Conservation (phyloP, 306 rosid genomes). For the Fragaria vesca region DNA sequence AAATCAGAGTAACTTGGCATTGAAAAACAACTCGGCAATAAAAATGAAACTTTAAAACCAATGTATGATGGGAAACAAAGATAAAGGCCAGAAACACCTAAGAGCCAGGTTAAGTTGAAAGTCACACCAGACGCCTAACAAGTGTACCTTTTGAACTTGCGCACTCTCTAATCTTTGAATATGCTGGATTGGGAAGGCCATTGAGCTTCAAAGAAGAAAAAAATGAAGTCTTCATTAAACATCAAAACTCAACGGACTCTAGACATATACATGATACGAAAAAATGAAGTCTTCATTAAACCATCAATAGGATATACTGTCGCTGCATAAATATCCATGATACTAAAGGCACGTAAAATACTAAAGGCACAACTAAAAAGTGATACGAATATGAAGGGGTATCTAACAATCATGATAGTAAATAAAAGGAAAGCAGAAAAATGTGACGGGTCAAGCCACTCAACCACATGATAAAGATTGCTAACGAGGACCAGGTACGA, state of each 20-base stretch:
- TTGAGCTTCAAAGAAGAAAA: slow-evolving; percentile 42
- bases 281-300: not conserved
- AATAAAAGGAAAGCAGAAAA: no score
- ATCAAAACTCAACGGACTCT: not conserved
- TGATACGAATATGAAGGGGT: not conserved
- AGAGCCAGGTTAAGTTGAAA: not conserved
- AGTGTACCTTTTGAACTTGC: slow-evolving; percentile 69
- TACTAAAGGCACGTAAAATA: not conserved
- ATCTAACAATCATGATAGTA: not conserved
- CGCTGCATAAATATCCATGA: not conserved
- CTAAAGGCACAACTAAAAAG: not conserved
- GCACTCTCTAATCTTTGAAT: slow-evolving; percentile 46
- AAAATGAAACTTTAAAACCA: not conserved
- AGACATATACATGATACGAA: not conserved
- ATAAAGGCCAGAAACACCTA: not conserved
- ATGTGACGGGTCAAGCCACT: not conserved
- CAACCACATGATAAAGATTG: not conserved
- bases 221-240: slow-evolving; percentile 9
- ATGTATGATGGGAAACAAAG: not conserved
- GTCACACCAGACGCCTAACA: slow-evolving; percentile 18
- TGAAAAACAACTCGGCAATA: not conserved
- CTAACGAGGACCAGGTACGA: not conserved
- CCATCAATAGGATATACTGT: not conserved
- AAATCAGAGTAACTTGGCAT: not conserved
- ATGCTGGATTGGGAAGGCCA: slow-evolving; percentile 39